A percentile compares a stretch with the other conserved stretches of the same genome.
These are phyloP conservation scores for Porcisia hertigi DNA, from an alignment of 208 protist species.

Conservation along the genomic window DNA sequence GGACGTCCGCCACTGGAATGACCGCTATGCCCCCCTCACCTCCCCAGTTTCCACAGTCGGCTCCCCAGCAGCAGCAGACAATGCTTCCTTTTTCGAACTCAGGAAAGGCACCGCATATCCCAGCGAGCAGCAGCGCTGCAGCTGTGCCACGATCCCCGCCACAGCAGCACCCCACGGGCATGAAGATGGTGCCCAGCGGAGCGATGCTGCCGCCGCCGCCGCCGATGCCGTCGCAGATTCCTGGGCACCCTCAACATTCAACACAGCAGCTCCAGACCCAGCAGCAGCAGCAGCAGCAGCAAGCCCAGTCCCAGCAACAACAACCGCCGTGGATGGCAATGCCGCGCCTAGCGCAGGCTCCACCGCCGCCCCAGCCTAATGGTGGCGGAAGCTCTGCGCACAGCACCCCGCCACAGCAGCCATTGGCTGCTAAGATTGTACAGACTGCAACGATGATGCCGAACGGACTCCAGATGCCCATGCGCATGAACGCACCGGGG, in stretches of 20 bases:
- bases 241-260: constrained; percentile 1
- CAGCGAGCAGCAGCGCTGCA: constrained; percentile 4
- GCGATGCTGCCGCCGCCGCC: constrained; percentile 18
- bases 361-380: constrained; percentile 21
- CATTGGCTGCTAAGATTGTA: constrained; percentile 14
- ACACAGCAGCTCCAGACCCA: not conserved
- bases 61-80: constrained; percentile 5
- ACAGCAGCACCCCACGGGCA: constrained; percentile 13
- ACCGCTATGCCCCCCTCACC: constrained; percentile 11
- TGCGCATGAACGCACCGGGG: constrained; percentile 37
- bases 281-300: constrained; percentile 6
- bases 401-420: constrained; percentile 29
- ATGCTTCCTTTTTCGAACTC: constrained; percentile 19
- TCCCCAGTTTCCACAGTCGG: constrained; percentile 16
- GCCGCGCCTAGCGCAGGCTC: constrained; percentile 25
- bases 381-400: constrained; percentile 11
- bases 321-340: constrained; percentile 31
- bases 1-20: not conserved
- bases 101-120: constrained; percentile 15
- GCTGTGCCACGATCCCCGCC: constrained; percentile 20
- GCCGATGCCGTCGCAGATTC: constrained; percentile 8
- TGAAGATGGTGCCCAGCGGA: constrained; percentile 19
- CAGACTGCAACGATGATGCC: constrained; percentile 20
- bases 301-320: constrained; percentile 33
- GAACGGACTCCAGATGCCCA: constrained; percentile 16